Percentiles rank a stretch among this genome's conserved stretches.
Conservation (phyloP, 768 basidiomycete genomes). For the Leccinum incarnatum region DNA sequence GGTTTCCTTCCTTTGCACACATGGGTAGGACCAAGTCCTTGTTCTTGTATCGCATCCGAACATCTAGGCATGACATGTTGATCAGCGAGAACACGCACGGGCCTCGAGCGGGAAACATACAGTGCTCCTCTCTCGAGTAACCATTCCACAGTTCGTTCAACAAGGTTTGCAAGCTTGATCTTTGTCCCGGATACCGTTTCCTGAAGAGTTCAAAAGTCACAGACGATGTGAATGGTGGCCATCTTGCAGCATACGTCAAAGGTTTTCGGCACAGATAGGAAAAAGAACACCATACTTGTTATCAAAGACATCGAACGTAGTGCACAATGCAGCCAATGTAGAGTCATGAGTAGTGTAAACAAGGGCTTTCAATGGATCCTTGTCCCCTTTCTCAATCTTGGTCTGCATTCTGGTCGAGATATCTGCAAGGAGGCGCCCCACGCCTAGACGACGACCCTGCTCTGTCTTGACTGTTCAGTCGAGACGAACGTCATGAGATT, state of each 20-base stretch:
- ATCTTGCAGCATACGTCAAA: constrained; percentile 37
- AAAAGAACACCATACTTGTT: constrained; percentile 46
- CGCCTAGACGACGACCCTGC: constrained; percentile 71
- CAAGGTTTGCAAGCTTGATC: constrained; percentile 37
- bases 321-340: constrained; percentile 58
- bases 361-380: constrained; percentile 58
- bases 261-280: not conserved
- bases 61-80: constrained; percentile 35
- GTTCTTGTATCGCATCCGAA: constrained; percentile 80
- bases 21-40: constrained; percentile 57
- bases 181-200: constrained; percentile 19
- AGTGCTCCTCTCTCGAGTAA: constrained; percentile 38
- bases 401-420: constrained; percentile 59
- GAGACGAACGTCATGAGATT: constrained; percentile 3
- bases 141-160: constrained; percentile 39
- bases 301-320: constrained; percentile 71
- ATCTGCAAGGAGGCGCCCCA: constrained; percentile 72
- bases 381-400: constrained; percentile 45
- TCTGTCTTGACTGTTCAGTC: constrained; percentile 58
- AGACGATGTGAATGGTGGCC: constrained; percentile 74
- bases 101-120: constrained; percentile 29
- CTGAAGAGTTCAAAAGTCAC: constrained; percentile 75
- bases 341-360: constrained; percentile 76
- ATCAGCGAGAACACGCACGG: not conserved
- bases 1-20: constrained; percentile 64